Conservation (phyloP, 2,329 filamentous ascomycete genomes). For the Exophiala sideris region DNA sequence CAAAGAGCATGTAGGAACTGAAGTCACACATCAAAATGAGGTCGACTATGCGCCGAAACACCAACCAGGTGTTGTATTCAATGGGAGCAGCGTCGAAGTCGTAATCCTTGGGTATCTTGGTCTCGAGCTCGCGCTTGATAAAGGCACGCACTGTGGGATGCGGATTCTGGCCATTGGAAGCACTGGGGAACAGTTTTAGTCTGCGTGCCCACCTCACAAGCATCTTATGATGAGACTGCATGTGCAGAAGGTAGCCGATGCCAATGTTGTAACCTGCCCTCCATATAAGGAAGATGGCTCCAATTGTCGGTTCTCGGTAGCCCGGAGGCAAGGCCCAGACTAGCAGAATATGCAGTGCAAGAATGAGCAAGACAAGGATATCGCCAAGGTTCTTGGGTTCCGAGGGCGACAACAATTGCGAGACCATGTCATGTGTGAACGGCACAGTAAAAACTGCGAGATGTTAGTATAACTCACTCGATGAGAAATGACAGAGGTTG, state of each 20-base stretch:
- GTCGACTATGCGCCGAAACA: constrained; percentile 93
- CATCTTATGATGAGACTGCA: constrained; percentile 84
- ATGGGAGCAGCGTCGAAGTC: constrained; percentile 87
- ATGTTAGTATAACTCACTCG: not conserved
- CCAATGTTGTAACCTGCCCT: constrained; percentile 87
- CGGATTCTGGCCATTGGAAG: constrained; percentile 74
- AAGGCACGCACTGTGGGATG: constrained; percentile 77
- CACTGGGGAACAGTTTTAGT: constrained; percentile 80
- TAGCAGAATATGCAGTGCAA: constrained; percentile 69
- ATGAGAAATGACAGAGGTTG: not conserved
- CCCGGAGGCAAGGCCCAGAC: constrained; percentile 69
- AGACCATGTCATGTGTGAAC: constrained; percentile 97
- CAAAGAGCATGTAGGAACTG: constrained; percentile 92
- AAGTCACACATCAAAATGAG: constrained; percentile 99
- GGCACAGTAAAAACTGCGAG: constrained; percentile 85
- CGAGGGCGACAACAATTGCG: constrained; percentile 87
- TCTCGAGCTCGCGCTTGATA: constrained; percentile 85
- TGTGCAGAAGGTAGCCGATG: constrained; percentile 82
- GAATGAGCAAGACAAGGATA: constrained; percentile 70
- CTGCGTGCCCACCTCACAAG: constrained; percentile 85
- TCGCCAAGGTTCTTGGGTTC: constrained; percentile 96
- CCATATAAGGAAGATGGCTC: constrained; percentile 86
- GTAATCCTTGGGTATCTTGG: constrained; percentile 92
- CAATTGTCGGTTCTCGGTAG: constrained; percentile 73
- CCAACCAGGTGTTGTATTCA: constrained; percentile 98